These are phyloP conservation scores for Arctium minus DNA, from an alignment of 129 eudicot genomes.

Conservation along the genomic window DNA sequence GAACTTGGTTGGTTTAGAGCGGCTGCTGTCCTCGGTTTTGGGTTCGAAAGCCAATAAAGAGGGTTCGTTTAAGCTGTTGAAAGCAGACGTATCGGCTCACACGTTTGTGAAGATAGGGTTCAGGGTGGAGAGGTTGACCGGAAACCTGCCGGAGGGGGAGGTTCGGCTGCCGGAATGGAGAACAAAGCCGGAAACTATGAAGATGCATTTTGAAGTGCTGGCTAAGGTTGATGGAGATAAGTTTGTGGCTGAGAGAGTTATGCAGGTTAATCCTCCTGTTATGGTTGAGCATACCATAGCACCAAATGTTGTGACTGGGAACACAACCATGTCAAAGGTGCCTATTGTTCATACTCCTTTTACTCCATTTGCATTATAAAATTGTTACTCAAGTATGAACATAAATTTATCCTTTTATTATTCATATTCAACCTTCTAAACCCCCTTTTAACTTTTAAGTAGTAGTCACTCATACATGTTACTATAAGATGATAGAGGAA, in stretches of 20 bases:
- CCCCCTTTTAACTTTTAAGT: not conserved
- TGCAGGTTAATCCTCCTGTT: slow-evolving; percentile 58
- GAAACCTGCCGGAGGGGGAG: slow-evolving; percentile 26
- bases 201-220: slow-evolving; percentile 94
- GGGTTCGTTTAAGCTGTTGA: slow-evolving; percentile 77
- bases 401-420: not conserved
- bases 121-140: slow-evolving; percentile 63
- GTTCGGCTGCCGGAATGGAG: slow-evolving; percentile 61
- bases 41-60: slow-evolving; percentile 69
- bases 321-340: slow-evolving; percentile 59
- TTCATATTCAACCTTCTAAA: not conserved
- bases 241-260: slow-evolving; percentile 65
- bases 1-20: slow-evolving; percentile 77
- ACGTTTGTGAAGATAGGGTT: slow-evolving; percentile 85
- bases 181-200: slow-evolving; percentile 74
- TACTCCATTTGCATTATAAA: slow-evolving; percentile 57
- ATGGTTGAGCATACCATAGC: slow-evolving; percentile 45
- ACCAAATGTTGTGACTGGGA: slow-evolving; percentile 48
- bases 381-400: not conserved
- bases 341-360: slow-evolving; percentile 61
- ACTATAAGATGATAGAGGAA: not conserved
- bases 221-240: slow-evolving; percentile 81
- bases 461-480: not conserved
- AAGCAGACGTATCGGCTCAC: slow-evolving; percentile 91
- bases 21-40: slow-evolving; percentile 59